These are phyloP conservation scores for Waltergamsia citrina DNA, from an alignment of 2,329 filamentous ascomycete species.

Conservation along the genomic window DNA sequence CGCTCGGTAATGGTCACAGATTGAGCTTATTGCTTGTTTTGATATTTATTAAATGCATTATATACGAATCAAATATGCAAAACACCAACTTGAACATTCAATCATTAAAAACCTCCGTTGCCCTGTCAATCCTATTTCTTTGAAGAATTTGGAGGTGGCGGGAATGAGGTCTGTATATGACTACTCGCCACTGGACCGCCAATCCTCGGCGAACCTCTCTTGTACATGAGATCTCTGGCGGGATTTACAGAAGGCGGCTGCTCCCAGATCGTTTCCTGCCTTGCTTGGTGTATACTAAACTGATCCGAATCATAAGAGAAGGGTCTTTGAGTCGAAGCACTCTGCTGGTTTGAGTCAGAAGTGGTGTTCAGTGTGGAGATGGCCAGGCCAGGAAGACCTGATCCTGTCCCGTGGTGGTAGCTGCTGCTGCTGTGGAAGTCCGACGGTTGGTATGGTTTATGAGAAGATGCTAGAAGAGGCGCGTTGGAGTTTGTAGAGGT, in stretches of 20 bases:
- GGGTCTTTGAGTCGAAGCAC: too few species aligned
- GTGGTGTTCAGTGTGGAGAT: too few species aligned
- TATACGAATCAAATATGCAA: too few species aligned
- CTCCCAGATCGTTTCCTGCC: neutral
- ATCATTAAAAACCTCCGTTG: neutral
- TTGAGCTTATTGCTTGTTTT: too few species aligned
- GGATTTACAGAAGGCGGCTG: neutral
- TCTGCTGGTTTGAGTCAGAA: too few species aligned
- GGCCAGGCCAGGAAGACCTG: constrained; percentile 10
- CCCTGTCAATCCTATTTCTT: neutral
- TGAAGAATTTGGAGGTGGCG: constrained; percentile 1
- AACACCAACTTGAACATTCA: too few species aligned
- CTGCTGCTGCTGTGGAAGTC: constrained; percentile 9
- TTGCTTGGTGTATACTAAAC: too few species aligned
- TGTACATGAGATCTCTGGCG: neutral
- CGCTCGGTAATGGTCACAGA: too few species aligned
- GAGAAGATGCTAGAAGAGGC: constrained; percentile 17
- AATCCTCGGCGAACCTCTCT: neutral
- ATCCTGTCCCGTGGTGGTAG: constrained; percentile 13
- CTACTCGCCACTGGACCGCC: neutral
- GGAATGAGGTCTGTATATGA: constrained; percentile 25
- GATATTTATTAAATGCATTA: too few species aligned
- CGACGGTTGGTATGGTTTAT: constrained; percentile 16
- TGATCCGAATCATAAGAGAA: too few species aligned
- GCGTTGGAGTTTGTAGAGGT: constrained; percentile 22